These are phyloP conservation scores for Cladosporium velox DNA, from an alignment of 2,329 filamentous ascomycete genomes.

Conservation along the genomic window DNA sequence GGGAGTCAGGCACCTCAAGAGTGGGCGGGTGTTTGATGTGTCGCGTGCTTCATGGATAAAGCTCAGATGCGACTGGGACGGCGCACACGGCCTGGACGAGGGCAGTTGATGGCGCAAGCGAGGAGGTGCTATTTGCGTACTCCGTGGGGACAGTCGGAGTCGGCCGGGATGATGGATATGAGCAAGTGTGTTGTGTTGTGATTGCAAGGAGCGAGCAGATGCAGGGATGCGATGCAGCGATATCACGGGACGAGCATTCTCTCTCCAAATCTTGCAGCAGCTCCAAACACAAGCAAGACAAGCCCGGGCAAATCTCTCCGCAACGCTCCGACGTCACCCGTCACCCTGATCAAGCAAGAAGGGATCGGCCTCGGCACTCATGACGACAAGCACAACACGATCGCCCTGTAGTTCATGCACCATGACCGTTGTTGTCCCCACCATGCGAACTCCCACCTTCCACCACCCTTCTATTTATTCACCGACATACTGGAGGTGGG, in stretches of 20 bases:
- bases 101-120: not conserved
- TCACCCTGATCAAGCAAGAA: no score
- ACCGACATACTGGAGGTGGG: not conserved
- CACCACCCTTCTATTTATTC: not conserved
- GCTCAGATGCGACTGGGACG: constrained; percentile 9
- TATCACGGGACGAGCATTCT: not conserved
- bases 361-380: not conserved
- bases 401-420: constrained; percentile 5
- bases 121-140: not conserved
- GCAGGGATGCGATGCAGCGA: not conserved
- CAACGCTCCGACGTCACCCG: not conserved
- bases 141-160: not conserved
- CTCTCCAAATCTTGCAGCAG: not conserved
- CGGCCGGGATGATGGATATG: not conserved
- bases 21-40: constrained; percentile 6
- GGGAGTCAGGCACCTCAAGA: constrained; percentile 13
- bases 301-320: not conserved
- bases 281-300: not conserved
- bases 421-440: not conserved
- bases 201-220: not conserved
- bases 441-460: not conserved
- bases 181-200: not conserved
- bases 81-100: constrained; percentile 3
- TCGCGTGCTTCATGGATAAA: constrained; percentile 30
- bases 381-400: not conserved